Evolutionary conservation across 805 yeast genomes (phyloP).

Genomic region (Priceomyces medius): DNA sequence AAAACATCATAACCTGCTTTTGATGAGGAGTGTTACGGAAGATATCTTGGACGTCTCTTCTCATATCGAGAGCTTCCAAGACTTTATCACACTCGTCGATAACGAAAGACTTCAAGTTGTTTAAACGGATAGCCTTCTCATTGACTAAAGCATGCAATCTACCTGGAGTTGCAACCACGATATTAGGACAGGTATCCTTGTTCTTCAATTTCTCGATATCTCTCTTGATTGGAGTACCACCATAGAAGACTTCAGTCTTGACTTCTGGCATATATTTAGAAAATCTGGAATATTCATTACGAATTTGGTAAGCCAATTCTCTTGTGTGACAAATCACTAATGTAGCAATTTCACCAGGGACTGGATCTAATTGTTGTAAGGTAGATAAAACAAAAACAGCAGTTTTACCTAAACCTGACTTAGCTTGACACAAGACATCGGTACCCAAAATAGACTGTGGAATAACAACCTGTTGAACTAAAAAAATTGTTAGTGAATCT

Average conservation of each 20-base stretch:
- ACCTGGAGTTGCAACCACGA: conserved; percentile 98
- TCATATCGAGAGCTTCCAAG: conserved; percentile 87
- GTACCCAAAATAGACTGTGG: conserved; percentile 98
- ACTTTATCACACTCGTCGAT: conserved; percentile 99
- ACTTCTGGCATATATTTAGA: conserved; percentile 99
- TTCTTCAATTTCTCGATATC: conserved; percentile 86
- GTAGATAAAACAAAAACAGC: conserved; percentile 97
- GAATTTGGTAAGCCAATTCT: conserved; percentile 97
- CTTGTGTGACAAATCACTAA: conserved; percentile 97
- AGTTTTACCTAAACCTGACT: conserved; percentile 99
- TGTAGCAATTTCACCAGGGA: conserved; percentile 93
- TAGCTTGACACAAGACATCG: conserved; percentile 97
- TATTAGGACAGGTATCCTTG: conserved; percentile 94
- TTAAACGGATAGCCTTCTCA: conserved; percentile 83
- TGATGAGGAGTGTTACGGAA: conserved; percentile 97
- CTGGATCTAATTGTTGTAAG: conserved; percentile 94
- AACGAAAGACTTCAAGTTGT: conserved; percentile 89
- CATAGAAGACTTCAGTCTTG: conserved; percentile 93
- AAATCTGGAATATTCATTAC: conserved; percentile 95
- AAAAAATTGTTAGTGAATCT: conserved; percentile 21
- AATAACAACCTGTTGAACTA: conserved; percentile 96
- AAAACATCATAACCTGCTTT: conserved; percentile 99
- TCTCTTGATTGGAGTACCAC: conserved; percentile 84
- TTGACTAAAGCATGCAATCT: conserved; percentile 91
- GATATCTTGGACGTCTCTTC: conserved; percentile 97